Evolutionary conservation across 2,329 filamentous ascomycete species (phyloP).

Genomic region (Cladosporium sp.): DNA sequence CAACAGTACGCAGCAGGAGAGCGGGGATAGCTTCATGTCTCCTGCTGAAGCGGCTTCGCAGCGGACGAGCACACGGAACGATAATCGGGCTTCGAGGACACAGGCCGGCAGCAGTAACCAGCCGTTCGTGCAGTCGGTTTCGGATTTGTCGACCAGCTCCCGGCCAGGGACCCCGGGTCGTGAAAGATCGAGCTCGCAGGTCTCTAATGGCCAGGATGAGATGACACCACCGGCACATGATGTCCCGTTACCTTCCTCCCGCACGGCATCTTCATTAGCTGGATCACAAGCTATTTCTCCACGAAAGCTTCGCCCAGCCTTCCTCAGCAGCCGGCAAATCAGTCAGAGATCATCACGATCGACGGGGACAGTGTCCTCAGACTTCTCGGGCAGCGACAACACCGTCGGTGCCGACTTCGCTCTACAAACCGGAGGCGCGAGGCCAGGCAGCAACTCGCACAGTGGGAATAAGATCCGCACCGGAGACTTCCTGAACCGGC

Average conservation of each 20-base stretch:
- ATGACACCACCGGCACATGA: neutral
- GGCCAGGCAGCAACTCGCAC: slow-evolving; percentile 13
- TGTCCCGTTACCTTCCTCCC: slow-evolving; percentile 9
- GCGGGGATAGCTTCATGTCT: slow-evolving; percentile 4
- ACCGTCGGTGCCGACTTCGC: slow-evolving; percentile 75
- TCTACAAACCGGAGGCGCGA: slow-evolving; percentile 71
- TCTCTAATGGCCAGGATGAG: slow-evolving; percentile 11
- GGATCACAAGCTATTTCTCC: slow-evolving; percentile 3
- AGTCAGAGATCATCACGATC: slow-evolving; percentile 55
- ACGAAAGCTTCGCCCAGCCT: slow-evolving; percentile 41
- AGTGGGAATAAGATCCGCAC: slow-evolving; percentile 24
- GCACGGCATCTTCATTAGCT: slow-evolving; percentile 1
- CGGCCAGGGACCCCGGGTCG: neutral
- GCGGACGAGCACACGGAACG: neutral
- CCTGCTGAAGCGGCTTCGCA: slow-evolving; percentile 8
- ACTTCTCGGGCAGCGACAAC: slow-evolving; percentile 64
- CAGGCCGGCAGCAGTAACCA: neutral
- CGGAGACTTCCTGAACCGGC: slow-evolving; percentile 59
- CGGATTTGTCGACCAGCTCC: slow-evolving; percentile 1
- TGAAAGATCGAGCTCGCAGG: slow-evolving; percentile 16
- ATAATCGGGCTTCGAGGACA: neutral
- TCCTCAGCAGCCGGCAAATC: slow-evolving; percentile 49
- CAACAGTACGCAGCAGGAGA: neutral
- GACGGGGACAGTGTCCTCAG: slow-evolving; percentile 49
- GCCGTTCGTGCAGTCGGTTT: slow-evolving; percentile 5